Base-by-base conservation (phyloP, 164 flowering plant genomes). In the Aristolochia contorta region DNA sequence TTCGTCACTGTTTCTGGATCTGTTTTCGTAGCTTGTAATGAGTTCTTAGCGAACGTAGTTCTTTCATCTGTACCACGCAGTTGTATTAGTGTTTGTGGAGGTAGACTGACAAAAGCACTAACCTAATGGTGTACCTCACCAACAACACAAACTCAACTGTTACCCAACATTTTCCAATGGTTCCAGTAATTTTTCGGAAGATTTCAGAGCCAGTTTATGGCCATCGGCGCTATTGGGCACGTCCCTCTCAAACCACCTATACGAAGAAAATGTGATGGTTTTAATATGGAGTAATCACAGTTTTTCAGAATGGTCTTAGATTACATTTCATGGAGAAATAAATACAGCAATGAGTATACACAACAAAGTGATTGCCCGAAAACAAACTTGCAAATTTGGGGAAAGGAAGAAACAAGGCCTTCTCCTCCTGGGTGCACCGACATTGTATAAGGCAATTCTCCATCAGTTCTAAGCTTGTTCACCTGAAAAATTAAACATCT, bases 171-270 rank as follows among this genome's bases (percentile, higher is more conserved):
- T 78, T 75, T 91, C 81, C 74, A 94, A 68, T 49, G 65, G 76
- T 7, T 59, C 67, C 47, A 88, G 75, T 24, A 62, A 78, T 69
- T 67, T 81, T 65, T 83, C 84, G 12, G 99, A 91, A 51, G 65
- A 50, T 62, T 68, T 83, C 21, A 87, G n/a, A 54, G 74, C 70
- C 71, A 80, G 65, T 45, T 69, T 72, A 56, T 61, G 73, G 27
- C 12, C 72, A 63, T 73, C 82, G 20, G 12, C 27, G 37, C 51
- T 62, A 45, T 68, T 53, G 16, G 63, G 61, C 48, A 22, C 60
- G 23, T 83, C 84, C 97, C 95, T 88, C 56, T 94, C 85, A 69
- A 76, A 89, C 84, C 82, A 84, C 72, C 98, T 91, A 70, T 53
- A 69, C 20, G 46, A 51, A 50, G 24, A 54, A 53, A 27, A 5